Evolutionary conservation across 768 basidiomycete genomes (phyloP).

Genomic region (Boletus eberwhitei): DNA sequence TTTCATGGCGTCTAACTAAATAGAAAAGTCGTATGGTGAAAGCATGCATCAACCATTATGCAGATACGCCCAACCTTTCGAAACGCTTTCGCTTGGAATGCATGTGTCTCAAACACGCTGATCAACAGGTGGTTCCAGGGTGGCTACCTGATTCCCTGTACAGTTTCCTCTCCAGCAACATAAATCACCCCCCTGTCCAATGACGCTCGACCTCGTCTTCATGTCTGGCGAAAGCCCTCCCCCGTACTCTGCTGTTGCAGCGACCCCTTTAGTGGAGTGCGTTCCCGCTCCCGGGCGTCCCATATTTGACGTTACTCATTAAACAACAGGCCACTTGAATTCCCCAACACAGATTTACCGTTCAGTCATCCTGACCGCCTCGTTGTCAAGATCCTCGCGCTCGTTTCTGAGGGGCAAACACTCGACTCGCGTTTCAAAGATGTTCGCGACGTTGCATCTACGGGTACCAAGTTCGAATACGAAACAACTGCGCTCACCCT

Average conservation of each 20-base stretch:
- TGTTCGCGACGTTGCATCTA: conserved; percentile 7
- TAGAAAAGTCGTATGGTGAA: background rate
- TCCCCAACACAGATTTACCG: background rate
- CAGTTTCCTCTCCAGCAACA: background rate
- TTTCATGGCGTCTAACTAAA: background rate
- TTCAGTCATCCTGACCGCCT: conserved; percentile 9
- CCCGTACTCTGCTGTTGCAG: conserved; percentile 13
- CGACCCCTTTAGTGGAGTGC: background rate
- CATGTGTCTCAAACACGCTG: background rate
- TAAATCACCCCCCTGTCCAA: background rate
- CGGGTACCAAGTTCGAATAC: conserved; percentile 4
- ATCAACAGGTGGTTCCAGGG: conserved; percentile 6
- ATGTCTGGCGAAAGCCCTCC: conserved; percentile 16
- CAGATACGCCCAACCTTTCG: conserved; percentile 1
- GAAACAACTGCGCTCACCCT: conserved; percentile 7
- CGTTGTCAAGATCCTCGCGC: conserved; percentile 1
- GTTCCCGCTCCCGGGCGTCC: background rate
- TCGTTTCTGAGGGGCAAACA: conserved; percentile 12
- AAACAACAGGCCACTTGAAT: background rate
- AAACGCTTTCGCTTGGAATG: background rate
- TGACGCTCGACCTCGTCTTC: background rate
- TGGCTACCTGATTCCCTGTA: background rate
- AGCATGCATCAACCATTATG: background rate
- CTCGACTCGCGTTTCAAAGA: conserved; percentile 14
- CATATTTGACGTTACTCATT: background rate